Evolutionary conservation across 371 early-diverging fungal species (phyloP).

Genomic region (Mortierella sp.): DNA sequence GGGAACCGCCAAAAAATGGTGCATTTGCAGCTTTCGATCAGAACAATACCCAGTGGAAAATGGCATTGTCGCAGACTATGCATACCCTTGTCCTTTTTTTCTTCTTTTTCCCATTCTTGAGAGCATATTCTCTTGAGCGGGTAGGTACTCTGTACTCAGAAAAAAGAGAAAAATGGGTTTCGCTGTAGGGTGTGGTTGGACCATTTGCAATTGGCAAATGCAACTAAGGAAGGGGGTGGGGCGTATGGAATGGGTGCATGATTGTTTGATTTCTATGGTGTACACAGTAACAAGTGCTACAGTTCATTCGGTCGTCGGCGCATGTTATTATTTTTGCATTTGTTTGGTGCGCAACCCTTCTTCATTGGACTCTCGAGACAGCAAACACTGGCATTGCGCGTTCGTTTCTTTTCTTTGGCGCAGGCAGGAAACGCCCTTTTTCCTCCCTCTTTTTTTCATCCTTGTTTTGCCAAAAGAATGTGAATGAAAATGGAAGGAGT

Average conservation of each 20-base stretch:
- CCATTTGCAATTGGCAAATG: not conserved
- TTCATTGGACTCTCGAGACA: not conserved
- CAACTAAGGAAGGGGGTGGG: not conserved
- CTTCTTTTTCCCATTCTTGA: slow-evolving; percentile 10
- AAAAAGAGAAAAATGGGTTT: not conserved
- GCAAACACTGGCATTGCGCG: not conserved
- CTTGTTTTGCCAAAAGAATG: not conserved
- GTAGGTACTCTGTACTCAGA: not conserved
- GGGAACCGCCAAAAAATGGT: not conserved
- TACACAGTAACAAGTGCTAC: not conserved
- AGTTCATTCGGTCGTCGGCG: not conserved
- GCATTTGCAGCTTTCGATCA: not conserved
- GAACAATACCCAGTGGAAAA: not conserved
- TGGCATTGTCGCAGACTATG: slow-evolving; percentile 1
- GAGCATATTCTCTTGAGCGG: not conserved
- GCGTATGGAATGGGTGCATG: not conserved
- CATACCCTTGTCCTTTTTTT: not conserved
- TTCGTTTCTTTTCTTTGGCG: no score
- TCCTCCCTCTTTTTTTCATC: not conserved
- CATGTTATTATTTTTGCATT: not conserved
- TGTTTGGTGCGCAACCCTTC: not conserved
- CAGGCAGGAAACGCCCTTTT: no score
- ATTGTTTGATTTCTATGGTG: not conserved
- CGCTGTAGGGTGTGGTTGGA: slow-evolving; percentile 1
- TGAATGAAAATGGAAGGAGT: not conserved